phyloP scores from a whole-genome alignment of 768 basidiomycete genomes.

The Strobilomyces echinocephalus region DNA sequence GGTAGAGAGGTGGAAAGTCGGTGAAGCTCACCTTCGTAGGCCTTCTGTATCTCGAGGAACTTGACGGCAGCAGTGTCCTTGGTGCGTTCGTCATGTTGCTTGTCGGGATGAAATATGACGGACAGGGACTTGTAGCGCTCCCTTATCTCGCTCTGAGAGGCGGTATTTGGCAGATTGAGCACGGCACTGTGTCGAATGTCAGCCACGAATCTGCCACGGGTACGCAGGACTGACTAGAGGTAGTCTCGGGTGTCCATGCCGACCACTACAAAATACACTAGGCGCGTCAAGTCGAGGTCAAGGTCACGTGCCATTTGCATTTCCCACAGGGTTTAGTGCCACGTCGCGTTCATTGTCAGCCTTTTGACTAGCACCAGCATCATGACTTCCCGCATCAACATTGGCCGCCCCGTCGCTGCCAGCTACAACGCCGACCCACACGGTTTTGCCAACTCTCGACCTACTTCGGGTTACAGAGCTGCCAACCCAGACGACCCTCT shows the following conservation, averaged over 20 bases:
- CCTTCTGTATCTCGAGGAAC: conserved; percentile 76
- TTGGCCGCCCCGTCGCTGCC: conserved; percentile 63
- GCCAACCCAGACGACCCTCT: conserved; percentile 79
- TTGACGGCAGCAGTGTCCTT: conserved; percentile 58
- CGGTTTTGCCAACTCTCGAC: conserved; percentile 69
- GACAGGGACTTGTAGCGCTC: conserved; percentile 71
- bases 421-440: conserved; percentile 70
- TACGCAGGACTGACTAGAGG: conserved; percentile 24
- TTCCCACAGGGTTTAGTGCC: conserved; percentile 24
- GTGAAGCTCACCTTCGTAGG: conserved; percentile 62
- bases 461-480: conserved; percentile 67
- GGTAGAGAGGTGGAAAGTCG: neutral
- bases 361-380: conserved; percentile 8
- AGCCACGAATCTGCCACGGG: neutral
- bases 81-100: conserved; percentile 55
- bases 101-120: conserved; percentile 82
- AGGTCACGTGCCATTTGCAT: conserved; percentile 20
- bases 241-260: conserved; percentile 20
- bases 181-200: conserved; percentile 39
- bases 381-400: conserved; percentile 82
- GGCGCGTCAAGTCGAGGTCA: neutral
- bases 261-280: neutral
- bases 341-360: conserved; percentile 16
- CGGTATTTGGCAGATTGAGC: conserved; percentile 63
- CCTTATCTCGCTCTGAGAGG: conserved; percentile 64